These are phyloP conservation scores for Apiotrichum gracile DNA, from an alignment of 1,284 basidiomycete genomes.

Conservation along the genomic window DNA sequence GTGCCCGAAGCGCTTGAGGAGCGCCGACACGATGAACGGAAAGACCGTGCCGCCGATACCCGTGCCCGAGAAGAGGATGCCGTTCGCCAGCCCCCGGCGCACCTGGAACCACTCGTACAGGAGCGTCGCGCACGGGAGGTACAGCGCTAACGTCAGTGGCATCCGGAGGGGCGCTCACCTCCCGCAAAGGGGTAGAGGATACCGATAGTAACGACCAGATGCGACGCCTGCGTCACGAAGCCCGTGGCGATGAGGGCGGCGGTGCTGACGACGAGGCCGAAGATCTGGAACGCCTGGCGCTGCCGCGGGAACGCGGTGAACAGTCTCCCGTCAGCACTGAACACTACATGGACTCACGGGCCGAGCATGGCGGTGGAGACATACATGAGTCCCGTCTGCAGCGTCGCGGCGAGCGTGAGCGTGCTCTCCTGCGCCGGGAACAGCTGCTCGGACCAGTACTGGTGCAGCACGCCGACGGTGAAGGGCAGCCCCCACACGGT, in stretches of 20 bases:
- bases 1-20: slow-evolving; percentile 40
- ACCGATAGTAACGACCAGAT: slow-evolving; percentile 43
- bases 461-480: slow-evolving; percentile 42
- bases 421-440: slow-evolving; percentile 28
- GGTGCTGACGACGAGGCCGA: slow-evolving; percentile 24
- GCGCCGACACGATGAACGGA: slow-evolving; percentile 38
- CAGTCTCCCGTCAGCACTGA: slow-evolving; percentile 11
- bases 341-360: slow-evolving; percentile 30
- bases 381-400: slow-evolving; percentile 42
- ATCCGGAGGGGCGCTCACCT: slow-evolving; percentile 13
- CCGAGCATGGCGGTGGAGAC: slow-evolving; percentile 31
- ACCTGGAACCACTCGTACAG: slow-evolving; percentile 44
- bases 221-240: slow-evolving; percentile 37
- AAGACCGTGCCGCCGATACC: slow-evolving; percentile 42
- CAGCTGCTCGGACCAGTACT: slow-evolving; percentile 38
- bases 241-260: slow-evolving; percentile 26
- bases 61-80: slow-evolving; percentile 43
- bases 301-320: slow-evolving; percentile 27
- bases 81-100: slow-evolving; percentile 39
- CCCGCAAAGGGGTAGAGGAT: slow-evolving; percentile 37
- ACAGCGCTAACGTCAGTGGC: slow-evolving; percentile 12
- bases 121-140: slow-evolving; percentile 42
- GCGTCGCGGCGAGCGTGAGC: slow-evolving; percentile 40
- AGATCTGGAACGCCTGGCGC: slow-evolving; percentile 20
- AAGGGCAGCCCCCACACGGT: slow-evolving; percentile 44